Conservation (phyloP, 2,329 filamentous ascomycete genomes). For the Lasiodiplodia gonubiensis region DNA sequence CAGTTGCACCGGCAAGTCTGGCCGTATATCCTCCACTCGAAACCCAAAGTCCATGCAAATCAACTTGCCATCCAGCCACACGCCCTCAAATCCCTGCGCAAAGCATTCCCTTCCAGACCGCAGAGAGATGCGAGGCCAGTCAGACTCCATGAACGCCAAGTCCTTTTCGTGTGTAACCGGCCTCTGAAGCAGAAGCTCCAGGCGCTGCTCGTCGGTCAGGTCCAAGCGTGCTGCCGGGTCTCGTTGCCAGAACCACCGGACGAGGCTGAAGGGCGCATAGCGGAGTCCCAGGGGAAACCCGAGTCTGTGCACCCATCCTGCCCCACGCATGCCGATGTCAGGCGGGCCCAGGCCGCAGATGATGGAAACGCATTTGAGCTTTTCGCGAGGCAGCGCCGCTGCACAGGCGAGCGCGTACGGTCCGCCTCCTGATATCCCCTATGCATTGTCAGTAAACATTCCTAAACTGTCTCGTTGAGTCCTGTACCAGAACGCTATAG, state of each 20-base stretch:
- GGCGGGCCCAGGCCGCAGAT: constrained; percentile 43
- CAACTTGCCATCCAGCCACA: constrained; percentile 40
- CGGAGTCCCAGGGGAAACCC: constrained; percentile 42
- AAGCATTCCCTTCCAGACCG: constrained; percentile 36
- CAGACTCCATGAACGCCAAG: constrained; percentile 34
- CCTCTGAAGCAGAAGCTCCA: constrained; percentile 33
- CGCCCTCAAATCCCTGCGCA: constrained; percentile 40
- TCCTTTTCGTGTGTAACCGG: constrained; percentile 35
- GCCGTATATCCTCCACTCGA: constrained; percentile 43
- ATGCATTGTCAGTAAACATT: constrained; percentile 25
- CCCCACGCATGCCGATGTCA: constrained; percentile 45
- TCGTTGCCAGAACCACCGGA: constrained; percentile 38
- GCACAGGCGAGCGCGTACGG: constrained; percentile 43
- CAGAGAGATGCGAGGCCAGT: constrained; percentile 35
- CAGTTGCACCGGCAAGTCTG: constrained; percentile 44
- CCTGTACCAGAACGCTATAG: constrained; percentile 39
- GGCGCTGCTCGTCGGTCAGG: constrained; percentile 41
- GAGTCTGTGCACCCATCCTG: constrained; percentile 35
- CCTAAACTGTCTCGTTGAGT: too few species aligned
- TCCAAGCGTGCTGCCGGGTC: constrained; percentile 39
- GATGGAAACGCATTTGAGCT: constrained; percentile 37
- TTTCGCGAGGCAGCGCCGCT: constrained; percentile 31
- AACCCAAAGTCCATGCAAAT: constrained; percentile 43
- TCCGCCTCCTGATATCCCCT: constrained; percentile 44
- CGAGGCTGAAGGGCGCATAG: constrained; percentile 32